These are phyloP conservation scores for Gonapodya sp. DNA, from an alignment of 192 early-diverging fungal genomes.

Conservation along the genomic window DNA sequence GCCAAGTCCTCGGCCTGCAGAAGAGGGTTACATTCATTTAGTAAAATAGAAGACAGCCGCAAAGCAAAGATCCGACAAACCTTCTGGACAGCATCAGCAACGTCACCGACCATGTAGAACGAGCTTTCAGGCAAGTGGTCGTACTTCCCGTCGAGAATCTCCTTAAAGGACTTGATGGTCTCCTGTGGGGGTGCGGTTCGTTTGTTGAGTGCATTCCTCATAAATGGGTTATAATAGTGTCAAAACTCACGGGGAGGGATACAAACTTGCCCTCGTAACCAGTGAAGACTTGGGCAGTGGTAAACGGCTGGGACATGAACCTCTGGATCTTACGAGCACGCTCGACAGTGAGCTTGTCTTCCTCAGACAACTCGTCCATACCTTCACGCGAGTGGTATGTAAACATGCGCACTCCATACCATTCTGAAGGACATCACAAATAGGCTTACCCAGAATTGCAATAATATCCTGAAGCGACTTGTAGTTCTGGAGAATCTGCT, in stretches of 20 bases:
- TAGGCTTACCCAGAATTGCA: constrained; percentile 73
- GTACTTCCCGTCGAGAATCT: constrained; percentile 95
- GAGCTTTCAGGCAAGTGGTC: constrained; percentile 89
- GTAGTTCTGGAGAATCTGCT: constrained; percentile 96
- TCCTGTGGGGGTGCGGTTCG: constrained; percentile 40
- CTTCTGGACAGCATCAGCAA: constrained; percentile 85
- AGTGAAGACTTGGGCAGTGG: constrained; percentile 93
- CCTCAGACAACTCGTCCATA: constrained; percentile 99
- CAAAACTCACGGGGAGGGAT: constrained; percentile 30
- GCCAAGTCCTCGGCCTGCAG: not conserved
- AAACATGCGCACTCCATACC: not conserved
- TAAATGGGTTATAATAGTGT: not conserved
- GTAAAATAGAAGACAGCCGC: not conserved
- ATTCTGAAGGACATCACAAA: not conserved
- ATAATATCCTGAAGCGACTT: constrained; percentile 99
- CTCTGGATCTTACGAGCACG: constrained; percentile 99
- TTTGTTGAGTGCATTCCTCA: constrained; percentile 18
- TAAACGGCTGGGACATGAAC: constrained; percentile 98
- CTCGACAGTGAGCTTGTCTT: constrained; percentile 94
- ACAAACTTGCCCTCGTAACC: constrained; percentile 95
- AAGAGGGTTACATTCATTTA: not conserved
- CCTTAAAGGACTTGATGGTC: constrained; percentile 95
- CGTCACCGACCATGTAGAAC: constrained; percentile 98
- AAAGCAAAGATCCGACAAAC: not conserved
- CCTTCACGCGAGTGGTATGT: not conserved